phyloP scores from a whole-genome alignment of 805 yeast species.

The Metschnikowia peoriensis region DNA sequence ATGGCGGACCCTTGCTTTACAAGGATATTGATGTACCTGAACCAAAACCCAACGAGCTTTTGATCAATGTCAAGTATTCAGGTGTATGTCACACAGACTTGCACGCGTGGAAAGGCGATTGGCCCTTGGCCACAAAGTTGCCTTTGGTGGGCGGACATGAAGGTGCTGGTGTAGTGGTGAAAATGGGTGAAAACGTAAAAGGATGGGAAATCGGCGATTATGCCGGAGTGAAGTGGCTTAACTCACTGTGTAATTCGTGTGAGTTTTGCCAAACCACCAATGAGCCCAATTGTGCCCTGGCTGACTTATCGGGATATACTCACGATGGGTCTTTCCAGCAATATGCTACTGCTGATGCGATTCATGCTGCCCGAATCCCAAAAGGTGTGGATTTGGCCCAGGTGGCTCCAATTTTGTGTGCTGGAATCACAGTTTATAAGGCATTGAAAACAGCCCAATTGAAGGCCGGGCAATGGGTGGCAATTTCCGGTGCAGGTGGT shows the following conservation, averaged over 20 bases:
- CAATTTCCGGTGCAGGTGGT: constrained; percentile 77
- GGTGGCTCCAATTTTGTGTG: constrained; percentile 82
- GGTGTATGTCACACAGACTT: constrained; percentile 95
- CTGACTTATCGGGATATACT: constrained; percentile 73
- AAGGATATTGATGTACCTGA: constrained; percentile 73
- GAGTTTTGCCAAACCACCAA: constrained; percentile 66
- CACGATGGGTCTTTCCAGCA: constrained; percentile 92
- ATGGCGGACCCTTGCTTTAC: constrained; percentile 62
- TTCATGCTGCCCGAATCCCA: constrained; percentile 82
- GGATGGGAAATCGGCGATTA: constrained; percentile 76
- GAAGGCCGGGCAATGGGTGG: constrained; percentile 71
- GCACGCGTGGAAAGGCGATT: constrained; percentile 94
- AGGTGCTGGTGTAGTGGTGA: constrained; percentile 86
- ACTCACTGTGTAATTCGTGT: constrained; percentile 73
- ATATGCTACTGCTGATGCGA: constrained; percentile 84
- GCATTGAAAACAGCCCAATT: constrained; percentile 78
- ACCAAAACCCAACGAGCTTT: constrained; percentile 74
- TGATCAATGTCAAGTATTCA: constrained; percentile 79
- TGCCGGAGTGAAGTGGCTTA: constrained; percentile 85
- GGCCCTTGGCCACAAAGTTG: constrained; percentile 75
- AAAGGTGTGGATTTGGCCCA: constrained; percentile 70
- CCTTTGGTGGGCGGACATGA: constrained; percentile 89
- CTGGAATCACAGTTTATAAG: constrained; percentile 89
- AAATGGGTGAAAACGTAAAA: constrained; percentile 63
- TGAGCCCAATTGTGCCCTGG: constrained; percentile 70